phyloP scores from a whole-genome alignment of 1,284 basidiomycete genomes.

The Fomitopsis pinicola region DNA sequence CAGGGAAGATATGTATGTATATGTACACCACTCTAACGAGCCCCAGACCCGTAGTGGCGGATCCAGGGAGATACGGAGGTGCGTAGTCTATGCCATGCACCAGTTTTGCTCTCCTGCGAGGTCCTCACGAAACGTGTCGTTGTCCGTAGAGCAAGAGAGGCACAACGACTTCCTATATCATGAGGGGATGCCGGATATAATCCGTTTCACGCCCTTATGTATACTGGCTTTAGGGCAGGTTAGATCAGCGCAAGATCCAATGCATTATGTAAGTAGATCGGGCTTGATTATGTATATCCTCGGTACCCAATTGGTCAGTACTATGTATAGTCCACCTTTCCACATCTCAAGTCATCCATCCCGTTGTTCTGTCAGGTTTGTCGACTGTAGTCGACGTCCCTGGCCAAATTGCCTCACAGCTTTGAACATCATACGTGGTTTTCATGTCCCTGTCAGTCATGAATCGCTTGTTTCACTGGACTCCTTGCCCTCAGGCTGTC shows the following conservation, averaged over 20 bases:
- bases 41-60: conserved; percentile 56
- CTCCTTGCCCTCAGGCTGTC: too few species aligned
- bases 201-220: conserved; percentile 14
- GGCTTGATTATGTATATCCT: not conserved
- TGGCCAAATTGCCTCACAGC: too few species aligned
- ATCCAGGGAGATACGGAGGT: conserved; percentile 82
- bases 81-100: conserved; percentile 78
- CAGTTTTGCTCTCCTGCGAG: conserved; percentile 88
- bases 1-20: conserved; percentile 12
- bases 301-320: not conserved
- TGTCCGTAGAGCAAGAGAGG: conserved; percentile 41
- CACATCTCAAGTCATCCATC: too few species aligned
- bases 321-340: not conserved
- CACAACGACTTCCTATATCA: conserved; percentile 50
- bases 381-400: too few species aligned
- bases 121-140: conserved; percentile 58
- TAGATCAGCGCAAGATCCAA: conserved; percentile 15
- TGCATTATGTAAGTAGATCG: conserved; percentile 9
- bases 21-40: conserved; percentile 86
- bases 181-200: conserved; percentile 48
- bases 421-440: too few species aligned
- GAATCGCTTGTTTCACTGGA: too few species aligned
- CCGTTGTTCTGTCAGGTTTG: too few species aligned
- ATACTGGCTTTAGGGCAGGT: conserved; percentile 26
- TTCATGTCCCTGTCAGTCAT: too few species aligned